These are phyloP conservation scores for Aspergillus indologenus DNA, from an alignment of 495 filamentous ascomycete genomes.

Conservation along the genomic window DNA sequence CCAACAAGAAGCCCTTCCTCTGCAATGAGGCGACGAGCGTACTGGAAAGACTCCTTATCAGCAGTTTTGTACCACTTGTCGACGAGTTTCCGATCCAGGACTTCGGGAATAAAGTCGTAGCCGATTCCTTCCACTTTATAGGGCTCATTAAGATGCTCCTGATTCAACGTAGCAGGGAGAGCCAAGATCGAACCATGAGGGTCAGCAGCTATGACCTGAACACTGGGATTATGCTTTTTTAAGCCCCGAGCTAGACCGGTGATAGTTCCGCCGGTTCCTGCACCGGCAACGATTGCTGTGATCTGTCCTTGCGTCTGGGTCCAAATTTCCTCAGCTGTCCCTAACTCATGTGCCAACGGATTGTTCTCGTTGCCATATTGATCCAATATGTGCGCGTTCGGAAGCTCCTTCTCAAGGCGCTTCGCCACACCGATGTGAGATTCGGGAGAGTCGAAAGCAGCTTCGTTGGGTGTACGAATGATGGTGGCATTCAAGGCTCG, in stretches of 20 bases:
- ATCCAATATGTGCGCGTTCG: slow-evolving; percentile 94
- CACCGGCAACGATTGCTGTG: slow-evolving; percentile 83
- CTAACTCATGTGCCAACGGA: slow-evolving; percentile 87
- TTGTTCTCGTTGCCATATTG: slow-evolving; percentile 94
- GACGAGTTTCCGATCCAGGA: slow-evolving; percentile 77
- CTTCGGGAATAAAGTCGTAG: slow-evolving; percentile 96
- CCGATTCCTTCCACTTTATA: slow-evolving; percentile 99
- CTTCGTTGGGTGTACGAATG: slow-evolving; percentile 94
- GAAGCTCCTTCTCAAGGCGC: slow-evolving; percentile 89
- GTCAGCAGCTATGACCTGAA: slow-evolving; percentile 89
- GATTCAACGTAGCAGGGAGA: slow-evolving; percentile 71
- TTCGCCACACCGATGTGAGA: slow-evolving; percentile 94
- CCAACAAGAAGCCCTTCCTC: slow-evolving; percentile 95
- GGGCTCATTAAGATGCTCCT: slow-evolving; percentile 70
- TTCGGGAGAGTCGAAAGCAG: slow-evolving; percentile 90
- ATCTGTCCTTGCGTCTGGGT: slow-evolving; percentile 81
- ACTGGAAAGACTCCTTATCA: slow-evolving; percentile 86
- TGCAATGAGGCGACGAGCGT: slow-evolving; percentile 81
- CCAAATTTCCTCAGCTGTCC: slow-evolving; percentile 97
- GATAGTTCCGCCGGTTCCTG: slow-evolving; percentile 94
- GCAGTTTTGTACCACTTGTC: slow-evolving; percentile 98
- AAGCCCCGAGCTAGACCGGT: slow-evolving; percentile 84
- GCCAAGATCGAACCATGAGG: slow-evolving; percentile 87
- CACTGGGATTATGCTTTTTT: slow-evolving; percentile 74
- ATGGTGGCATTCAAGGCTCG: slow-evolving; percentile 93